Percentiles rank a stretch among this genome's conserved stretches.
These are phyloP conservation scores for Leptoxyphium fumago DNA, from an alignment of 2,329 filamentous ascomycete genomes.

Conservation along the genomic window DNA sequence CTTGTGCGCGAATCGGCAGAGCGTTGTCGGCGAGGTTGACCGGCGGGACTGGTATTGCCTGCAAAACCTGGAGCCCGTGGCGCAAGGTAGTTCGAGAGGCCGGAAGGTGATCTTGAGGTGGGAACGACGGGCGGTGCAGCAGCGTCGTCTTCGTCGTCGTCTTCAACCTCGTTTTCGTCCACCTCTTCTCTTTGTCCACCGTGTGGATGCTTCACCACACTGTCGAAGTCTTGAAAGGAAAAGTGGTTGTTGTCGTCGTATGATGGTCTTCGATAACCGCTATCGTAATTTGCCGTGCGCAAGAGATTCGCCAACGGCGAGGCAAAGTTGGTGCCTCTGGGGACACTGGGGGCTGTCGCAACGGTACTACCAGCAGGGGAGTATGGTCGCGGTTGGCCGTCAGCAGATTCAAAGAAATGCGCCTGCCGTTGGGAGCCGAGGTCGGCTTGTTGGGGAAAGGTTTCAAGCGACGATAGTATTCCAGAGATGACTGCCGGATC, in stretches of 20 bases:
- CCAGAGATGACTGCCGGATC: constrained; percentile 56
- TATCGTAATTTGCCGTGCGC: not conserved
- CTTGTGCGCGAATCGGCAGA: constrained; percentile 6
- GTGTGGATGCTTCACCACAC: not conserved
- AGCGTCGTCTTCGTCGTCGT: constrained; percentile 10
- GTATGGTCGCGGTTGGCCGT: constrained; percentile 4
- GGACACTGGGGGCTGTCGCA: constrained; percentile 10
- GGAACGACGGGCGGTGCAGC: constrained; percentile 27
- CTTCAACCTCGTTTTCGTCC: constrained; percentile 4
- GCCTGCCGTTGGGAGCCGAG: constrained; percentile 2
- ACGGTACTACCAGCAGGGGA: constrained; percentile 9
- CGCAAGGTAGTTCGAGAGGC: constrained; percentile 56
- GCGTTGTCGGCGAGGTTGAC: not conserved
- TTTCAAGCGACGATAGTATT: constrained; percentile 46
- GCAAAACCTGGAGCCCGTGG: constrained; percentile 14
- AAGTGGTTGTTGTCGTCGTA: not conserved
- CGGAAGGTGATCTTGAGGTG: constrained; percentile 68
- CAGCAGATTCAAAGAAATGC: not conserved
- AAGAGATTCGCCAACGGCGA: not conserved
- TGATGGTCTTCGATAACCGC: not conserved
- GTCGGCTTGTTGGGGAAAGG: constrained; percentile 9
- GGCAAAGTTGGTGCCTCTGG: constrained; percentile 2
- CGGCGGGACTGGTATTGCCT: not conserved
- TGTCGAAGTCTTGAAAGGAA: not conserved
- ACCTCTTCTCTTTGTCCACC: not conserved